Conservation (phyloP, 2,329 filamentous ascomycete genomes). For the Intubia oerlemansii region DNA sequence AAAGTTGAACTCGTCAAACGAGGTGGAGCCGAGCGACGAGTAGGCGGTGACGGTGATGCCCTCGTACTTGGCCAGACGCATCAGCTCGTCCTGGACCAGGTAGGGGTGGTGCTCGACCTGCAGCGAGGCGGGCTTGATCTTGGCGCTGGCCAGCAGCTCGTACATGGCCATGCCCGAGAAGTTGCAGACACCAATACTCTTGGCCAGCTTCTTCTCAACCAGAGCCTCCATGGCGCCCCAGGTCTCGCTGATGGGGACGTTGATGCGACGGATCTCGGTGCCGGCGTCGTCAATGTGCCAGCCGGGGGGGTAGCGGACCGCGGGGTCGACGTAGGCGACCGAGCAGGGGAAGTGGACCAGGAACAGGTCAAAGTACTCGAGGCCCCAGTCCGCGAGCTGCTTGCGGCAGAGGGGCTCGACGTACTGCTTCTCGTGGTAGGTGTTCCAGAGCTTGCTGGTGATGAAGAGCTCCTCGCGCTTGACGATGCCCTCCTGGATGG, state of each 20-base stretch:
- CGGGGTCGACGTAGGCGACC: conserved; percentile 66
- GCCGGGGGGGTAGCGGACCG: conserved; percentile 57
- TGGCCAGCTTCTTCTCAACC: conserved; percentile 44
- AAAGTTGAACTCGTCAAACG: conserved; percentile 60
- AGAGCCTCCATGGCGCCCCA: conserved; percentile 64
- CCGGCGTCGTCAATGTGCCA: conserved; percentile 44
- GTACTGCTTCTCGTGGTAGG: conserved; percentile 62
- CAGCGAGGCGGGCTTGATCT: conserved; percentile 51
- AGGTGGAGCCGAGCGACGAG: conserved; percentile 62
- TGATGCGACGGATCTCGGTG: conserved; percentile 38
- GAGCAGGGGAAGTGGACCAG: conserved; percentile 78
- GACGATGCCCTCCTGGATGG: conserved; percentile 62
- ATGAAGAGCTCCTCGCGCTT: conserved; percentile 80
- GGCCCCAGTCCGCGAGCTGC: conserved; percentile 61
- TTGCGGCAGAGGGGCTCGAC: conserved; percentile 57
- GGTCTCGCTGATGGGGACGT: conserved; percentile 57
- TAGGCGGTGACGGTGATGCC: conserved; percentile 62
- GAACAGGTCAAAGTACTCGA: conserved; percentile 84
- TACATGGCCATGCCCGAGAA: conserved; percentile 61
- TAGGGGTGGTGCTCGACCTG: conserved; percentile 82
- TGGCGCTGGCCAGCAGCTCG: conserved; percentile 60
- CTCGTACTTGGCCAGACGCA: conserved; percentile 47
- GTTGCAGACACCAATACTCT: conserved; percentile 64
- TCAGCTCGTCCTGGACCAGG: conserved; percentile 51
- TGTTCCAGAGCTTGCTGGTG: conserved; percentile 84